Evolutionary conservation across 2,329 filamentous ascomycete species (phyloP).

Genomic region (Fusarium newnesense): DNA sequence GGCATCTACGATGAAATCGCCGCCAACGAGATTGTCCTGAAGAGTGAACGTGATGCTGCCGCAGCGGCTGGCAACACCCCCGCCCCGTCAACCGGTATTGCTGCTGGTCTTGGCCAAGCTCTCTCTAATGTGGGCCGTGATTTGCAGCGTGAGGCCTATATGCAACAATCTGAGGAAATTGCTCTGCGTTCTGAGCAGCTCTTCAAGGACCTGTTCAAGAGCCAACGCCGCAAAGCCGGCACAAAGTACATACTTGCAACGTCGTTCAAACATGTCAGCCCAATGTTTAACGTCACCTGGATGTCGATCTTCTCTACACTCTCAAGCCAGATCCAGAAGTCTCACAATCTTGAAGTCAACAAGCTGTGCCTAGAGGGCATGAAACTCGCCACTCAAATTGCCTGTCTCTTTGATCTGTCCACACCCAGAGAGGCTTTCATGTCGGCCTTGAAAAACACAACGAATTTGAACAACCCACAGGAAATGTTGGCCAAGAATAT

Average conservation of each 20-base stretch:
- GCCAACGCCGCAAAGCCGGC: constrained; percentile 80
- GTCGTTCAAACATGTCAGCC: constrained; percentile 92
- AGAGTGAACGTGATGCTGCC: constrained; percentile 89
- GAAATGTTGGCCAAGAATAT: constrained; percentile 97
- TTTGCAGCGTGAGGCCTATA: constrained; percentile 89
- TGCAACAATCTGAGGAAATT: constrained; percentile 96
- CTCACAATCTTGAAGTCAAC: constrained; percentile 91
- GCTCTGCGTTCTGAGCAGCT: constrained; percentile 78
- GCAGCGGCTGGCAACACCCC: constrained; percentile 76
- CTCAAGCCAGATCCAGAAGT: constrained; percentile 92
- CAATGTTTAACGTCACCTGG: constrained; percentile 99
- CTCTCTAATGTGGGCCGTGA: constrained; percentile 93
- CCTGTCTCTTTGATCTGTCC: constrained; percentile 91
- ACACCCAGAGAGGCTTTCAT: constrained; percentile 97
- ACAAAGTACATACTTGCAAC: constrained; percentile 89
- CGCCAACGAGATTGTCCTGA: constrained; percentile 91
- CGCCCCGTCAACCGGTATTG: constrained; percentile 74
- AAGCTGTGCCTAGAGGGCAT: constrained; percentile 94
- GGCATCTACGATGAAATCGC: constrained; percentile 94
- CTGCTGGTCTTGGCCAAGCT: constrained; percentile 86
- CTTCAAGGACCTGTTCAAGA: constrained; percentile 92
- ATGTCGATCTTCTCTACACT: constrained; percentile 98
- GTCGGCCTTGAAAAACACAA: constrained; percentile 89
- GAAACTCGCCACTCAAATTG: constrained; percentile 91
- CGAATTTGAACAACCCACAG: constrained; percentile 93